Base-by-base conservation (phyloP, 768 basidiomycete genomes). In the Mycena alexandri region DNA sequence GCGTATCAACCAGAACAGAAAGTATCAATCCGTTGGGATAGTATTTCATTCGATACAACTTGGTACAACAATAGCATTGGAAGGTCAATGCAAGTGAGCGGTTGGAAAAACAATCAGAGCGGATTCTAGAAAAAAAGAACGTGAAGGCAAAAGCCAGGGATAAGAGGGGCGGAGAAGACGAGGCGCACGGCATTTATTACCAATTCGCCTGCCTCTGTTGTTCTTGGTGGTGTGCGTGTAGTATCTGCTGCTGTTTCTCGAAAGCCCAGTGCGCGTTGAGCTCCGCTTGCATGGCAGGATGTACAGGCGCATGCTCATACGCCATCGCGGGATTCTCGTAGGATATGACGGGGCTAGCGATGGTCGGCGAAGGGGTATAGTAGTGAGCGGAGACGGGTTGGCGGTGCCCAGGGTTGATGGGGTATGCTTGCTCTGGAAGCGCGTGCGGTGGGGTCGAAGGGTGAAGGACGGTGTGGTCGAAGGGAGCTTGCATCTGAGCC, bases 321-420 rank as follows among this genome's bases (percentile, higher is more conserved):
- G 67, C 70, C 80, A 86, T 84, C 2, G 82, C 82, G 3, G 87
- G 87, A 64, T 87, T 87, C 73, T 88, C 87, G 61, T 80, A 87
- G 1, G 78, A 71, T 11, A 80, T 75, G 5, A 81, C 78, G 52
- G 77, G 80, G 75, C 82, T 79, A 42, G 83, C 86, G 65, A 88
- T 82, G 70, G 84, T 79, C 11, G 86, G 86, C 33, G 77, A 76
- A 56, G 75, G 0, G 19, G 58, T 14, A 24, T 67, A 61, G 17
- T 56, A 73, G 48, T 81, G 79, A 13, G 73, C 56, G 52, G 74
- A 72, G 44, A 68, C 51, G 74, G 44, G 43, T 74, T 72, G 48
- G 70, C 46, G 63, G 44, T 54, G 54, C 13, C 48, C 46, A 6
- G 44, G 42, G 13, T 43, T 2, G 5, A 47, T 14, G 61, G 29